A percentile compares a stretch with the other conserved stretches of the same genome.
Conservation (phyloP, 352 stramenopile species). For the Globisporangium iwayamae region DNA sequence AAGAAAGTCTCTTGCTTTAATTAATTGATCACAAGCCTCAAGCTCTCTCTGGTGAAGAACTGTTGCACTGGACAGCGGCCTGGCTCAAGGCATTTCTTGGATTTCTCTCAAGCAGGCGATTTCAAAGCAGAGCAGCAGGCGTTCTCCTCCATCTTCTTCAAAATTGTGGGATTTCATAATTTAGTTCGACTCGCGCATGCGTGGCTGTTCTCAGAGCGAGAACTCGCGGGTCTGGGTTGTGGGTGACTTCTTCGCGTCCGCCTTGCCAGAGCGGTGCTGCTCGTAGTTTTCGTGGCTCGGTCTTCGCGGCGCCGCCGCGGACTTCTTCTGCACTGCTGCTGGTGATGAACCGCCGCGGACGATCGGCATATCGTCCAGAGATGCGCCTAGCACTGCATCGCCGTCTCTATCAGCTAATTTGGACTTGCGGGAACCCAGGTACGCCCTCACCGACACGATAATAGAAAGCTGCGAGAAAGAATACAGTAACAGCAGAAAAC, state of each 20-base stretch:
- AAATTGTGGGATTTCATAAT: slow-evolving; percentile 2
- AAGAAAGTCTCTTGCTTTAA: too few species aligned
- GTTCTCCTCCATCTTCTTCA: background rate
- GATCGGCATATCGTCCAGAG: background rate
- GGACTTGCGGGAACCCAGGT: slow-evolving; percentile 23
- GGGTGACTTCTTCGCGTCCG: background rate
- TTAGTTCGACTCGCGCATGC: background rate
- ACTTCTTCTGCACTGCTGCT: background rate
- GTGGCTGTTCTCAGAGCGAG: background rate
- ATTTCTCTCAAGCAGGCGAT: background rate
- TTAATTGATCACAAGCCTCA: too few species aligned
- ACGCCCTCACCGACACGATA: slow-evolving; percentile 27
- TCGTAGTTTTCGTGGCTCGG: slow-evolving; percentile 13
- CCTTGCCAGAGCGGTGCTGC: background rate
- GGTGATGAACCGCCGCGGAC: background rate
- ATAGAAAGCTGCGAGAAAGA: slow-evolving; percentile 26
- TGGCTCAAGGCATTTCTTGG: background rate
- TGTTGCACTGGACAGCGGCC: background rate
- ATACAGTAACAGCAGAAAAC: background rate
- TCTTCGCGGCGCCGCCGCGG: background rate
- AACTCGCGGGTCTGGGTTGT: background rate
- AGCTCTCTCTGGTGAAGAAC: too few species aligned
- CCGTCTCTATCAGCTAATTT: slow-evolving; percentile 11
- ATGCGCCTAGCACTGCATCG: slow-evolving; percentile 7
- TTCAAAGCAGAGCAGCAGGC: too few species aligned